Conservation (phyloP, 345 rosid genomes). For the Murraya koenigii region DNA sequence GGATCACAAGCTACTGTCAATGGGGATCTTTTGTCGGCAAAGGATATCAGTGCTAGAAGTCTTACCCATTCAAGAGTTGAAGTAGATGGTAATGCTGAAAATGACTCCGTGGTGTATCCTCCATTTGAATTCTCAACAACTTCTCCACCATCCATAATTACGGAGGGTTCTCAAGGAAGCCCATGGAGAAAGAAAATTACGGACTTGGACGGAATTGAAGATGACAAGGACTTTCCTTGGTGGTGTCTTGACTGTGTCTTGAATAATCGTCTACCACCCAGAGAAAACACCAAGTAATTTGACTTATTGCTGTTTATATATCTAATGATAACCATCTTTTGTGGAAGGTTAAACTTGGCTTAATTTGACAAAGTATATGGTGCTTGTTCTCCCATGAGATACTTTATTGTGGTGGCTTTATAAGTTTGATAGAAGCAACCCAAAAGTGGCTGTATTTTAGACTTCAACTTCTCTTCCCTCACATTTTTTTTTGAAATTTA, state of each 20-base stretch:
- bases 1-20: constrained; percentile 65
- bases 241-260: constrained; percentile 94
- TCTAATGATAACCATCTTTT: neutral
- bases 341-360: neutral
- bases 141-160: constrained; percentile 88
- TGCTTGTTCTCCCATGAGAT: constrained; percentile 1
- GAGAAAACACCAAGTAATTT: constrained; percentile 86
- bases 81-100: constrained; percentile 65
- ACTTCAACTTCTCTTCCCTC: neutral
- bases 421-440: neutral
- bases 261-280: constrained; percentile 85
- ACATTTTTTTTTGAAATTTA: neutral
- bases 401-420: neutral
- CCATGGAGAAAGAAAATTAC: constrained; percentile 96
- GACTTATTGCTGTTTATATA: constrained; percentile 10
- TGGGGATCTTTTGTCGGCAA: constrained; percentile 67
- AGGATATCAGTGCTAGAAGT: constrained; percentile 59
- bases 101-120: constrained; percentile 81
- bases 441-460: neutral
- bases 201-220: constrained; percentile 86
- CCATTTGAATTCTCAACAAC: constrained; percentile 82
- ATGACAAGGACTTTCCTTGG: constrained; percentile 92
- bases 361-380: neutral
- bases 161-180: constrained; percentile 98
- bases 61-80: constrained; percentile 59